A percentile compares a stretch with the other conserved stretches of the same genome.
These are phyloP conservation scores for Hemisphaericaspora lyxosophila DNA, from an alignment of 1,139 yeast genomes.

Conservation along the genomic window DNA sequence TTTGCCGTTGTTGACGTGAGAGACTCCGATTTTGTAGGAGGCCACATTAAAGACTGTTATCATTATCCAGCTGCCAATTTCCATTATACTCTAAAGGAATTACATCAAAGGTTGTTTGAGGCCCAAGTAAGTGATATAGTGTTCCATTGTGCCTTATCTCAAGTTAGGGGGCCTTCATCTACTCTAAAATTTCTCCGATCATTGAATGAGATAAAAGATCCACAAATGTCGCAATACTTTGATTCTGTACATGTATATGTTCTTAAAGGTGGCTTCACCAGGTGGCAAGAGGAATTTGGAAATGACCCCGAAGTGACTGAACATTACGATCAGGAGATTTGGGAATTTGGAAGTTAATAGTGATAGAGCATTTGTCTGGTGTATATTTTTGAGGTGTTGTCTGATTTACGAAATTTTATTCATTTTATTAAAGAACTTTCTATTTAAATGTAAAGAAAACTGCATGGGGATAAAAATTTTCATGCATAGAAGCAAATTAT, in stretches of 20 bases:
- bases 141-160: conserved; percentile 88
- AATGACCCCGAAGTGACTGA: conserved; percentile 66
- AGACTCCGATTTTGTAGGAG: conserved; percentile 68
- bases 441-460: no score
- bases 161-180: conserved; percentile 86
- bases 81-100: conserved; percentile 38
- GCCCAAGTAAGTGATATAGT: conserved; percentile 54
- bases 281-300: conserved; percentile 80
- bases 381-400: no score
- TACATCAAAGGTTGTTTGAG: conserved; percentile 35
- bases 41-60: conserved; percentile 65
- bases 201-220: conserved; percentile 38
- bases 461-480: no score
- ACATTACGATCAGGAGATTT: conserved; percentile 56
- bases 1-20: conserved; percentile 83
- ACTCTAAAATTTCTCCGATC: conserved; percentile 66
- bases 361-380: neutral
- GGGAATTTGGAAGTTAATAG: conserved; percentile 34
- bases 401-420: no score
- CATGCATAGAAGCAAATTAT: no score
- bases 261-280: conserved; percentile 77
- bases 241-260: conserved; percentile 60
- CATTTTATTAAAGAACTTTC: no score
- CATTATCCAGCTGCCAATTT: conserved; percentile 63
- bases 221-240: conserved; percentile 23